Evolutionary conservation across 2,329 filamentous ascomycete genomes (phyloP), one percentile per base, ranked within the genome.

Genomic region (Hypoxylon sp.): DNA sequence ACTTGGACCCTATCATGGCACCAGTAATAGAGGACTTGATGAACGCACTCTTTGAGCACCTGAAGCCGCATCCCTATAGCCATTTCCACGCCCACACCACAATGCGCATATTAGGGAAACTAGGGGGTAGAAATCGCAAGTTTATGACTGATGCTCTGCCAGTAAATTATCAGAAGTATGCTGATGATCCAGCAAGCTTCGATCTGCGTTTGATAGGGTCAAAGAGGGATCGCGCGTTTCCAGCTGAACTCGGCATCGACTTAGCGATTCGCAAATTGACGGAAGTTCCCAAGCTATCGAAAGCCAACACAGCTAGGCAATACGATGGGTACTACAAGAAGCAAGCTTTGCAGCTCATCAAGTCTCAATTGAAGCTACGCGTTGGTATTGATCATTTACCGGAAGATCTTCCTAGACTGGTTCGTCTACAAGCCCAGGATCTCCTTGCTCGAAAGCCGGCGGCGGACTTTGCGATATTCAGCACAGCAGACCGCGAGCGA

Each of bases 1-100:
- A 99, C 76, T 84, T 99, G 13, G 96, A 99, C 74, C 97, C 96
- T 0, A 98, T 99, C 75, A 99, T 99, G 95, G 93, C 95, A 1
- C 97, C 96, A 0, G 97, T 98, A 25, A 98, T 99, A 79, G 95
- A 99, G 74, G 96, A 99, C 77, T 85, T 99, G 48, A 99, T 99
- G 96, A 96, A 94, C 50, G 95, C 95, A 1, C 85, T 99, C 0
- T 99, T 97, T 86, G 94, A 98, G 70, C 97, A 99, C 78, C 86
- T 99, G 45, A 92, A 92, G 74, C 97, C 96, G 6, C 91, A 94
- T 69, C 96, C 96, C 0, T 97, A 99, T 79, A 97, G 92, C 74
- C 97, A 99, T 79, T 97, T 98, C 79, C 95, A 98, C 76, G 93
- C 97, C 0, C 96, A 99, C 77, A 98, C 96, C 0, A 98, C 96